Evolutionary conservation across 2,329 filamentous ascomycete genomes (phyloP), one percentile per base, ranked within the genome.

Genomic region (Coniella lustricola): DNA sequence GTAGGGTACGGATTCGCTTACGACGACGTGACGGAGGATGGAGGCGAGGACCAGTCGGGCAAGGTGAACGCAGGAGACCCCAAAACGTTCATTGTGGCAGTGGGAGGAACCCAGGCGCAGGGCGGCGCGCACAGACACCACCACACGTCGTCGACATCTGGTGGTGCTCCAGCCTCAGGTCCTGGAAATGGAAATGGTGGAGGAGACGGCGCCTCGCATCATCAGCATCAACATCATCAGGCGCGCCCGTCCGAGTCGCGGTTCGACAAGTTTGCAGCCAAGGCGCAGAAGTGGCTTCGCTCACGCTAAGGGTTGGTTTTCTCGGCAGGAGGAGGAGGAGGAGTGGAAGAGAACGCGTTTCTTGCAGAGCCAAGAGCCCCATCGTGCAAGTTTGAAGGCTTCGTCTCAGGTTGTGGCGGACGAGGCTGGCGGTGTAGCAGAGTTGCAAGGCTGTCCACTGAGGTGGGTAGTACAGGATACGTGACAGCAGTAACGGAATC

Each of bases 1-100:
- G 16, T 2, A 55, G 77, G 79, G 9, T 82, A 83, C 58, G 75
- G 75, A 0, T 81, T 81, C 59, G 75, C 78, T 0, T 82, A 81
- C 47, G 79, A 82, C 56, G 77, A 82, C 61, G 78, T 82, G 14
- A 70, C 72, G 46, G 71, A 72, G 0, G 65, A 69, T 29, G 69
- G 67, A 21, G 75, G 75, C 0, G 61, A 63, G 2, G 75, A 81
- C 55, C 75, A 79, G 60, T 76, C 72, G 17, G 78, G 78, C 1
- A 75, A 73, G 59, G 73, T 80, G 21, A 74, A 71, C 49, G 74
- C 76, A 48, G 67, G 70, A 0, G 71, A 71, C 49, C 75, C 76
- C 7, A 59, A 62, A 22, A 57, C 72, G 20, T 71, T 76, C 41
- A 70, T 74, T 2, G 74, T 79, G 25, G 67, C 67, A 7, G 71